Base-by-base conservation (phyloP, 805 yeast genomes). In the Pichia pseudocactophila region DNA sequence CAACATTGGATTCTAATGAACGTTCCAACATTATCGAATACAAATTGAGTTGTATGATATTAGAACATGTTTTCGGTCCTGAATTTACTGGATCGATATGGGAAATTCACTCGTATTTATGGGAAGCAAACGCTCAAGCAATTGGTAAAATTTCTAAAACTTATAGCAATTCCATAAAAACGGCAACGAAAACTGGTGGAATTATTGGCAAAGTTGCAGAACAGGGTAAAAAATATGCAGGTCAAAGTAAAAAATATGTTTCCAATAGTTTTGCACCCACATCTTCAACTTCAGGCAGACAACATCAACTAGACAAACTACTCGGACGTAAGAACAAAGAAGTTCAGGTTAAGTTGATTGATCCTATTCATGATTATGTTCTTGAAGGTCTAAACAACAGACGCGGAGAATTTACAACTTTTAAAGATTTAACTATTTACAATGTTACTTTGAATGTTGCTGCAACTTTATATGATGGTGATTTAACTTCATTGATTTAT, bases 361-460 rank as follows among this genome's bases (percentile, higher is more conserved):
- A 74, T 50, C 80, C 80, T 1, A 66, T 75, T 28, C 80, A 75
- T 55, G 76, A 73, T 44, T 73, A 66, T 53, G 70, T 75, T 15
- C 56, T 62, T 9, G 54, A 56, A 20, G 74, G 71, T 44, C 52
- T 75, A 26, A 60, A 59, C 11, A 65, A 63, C 42, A 54, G 69
- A 18, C 47, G 69, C 3, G 52, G 55, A 27, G 70, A 69, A 46
- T 76, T 62, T 49, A 63, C 66, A 9, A 64, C 65, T 6, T 54
- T 53, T 28, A 64, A 62, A 42, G 70, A 71, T 13, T 59, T 75
- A 16, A 47, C 54, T 6, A 58, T 75, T 5, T 75, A 62, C 58
- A 62, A 76, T 0, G 68, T 73, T 6, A 74, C 81, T 0, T 75
- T 71, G 54, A 76, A 76, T 48, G 77, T 75, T 28, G 75, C 75